A percentile compares a stretch with the other conserved stretches of the same genome.
These are phyloP conservation scores for Arctium lappa DNA, from an alignment of 129 eudicot species.

Conservation along the genomic window DNA sequence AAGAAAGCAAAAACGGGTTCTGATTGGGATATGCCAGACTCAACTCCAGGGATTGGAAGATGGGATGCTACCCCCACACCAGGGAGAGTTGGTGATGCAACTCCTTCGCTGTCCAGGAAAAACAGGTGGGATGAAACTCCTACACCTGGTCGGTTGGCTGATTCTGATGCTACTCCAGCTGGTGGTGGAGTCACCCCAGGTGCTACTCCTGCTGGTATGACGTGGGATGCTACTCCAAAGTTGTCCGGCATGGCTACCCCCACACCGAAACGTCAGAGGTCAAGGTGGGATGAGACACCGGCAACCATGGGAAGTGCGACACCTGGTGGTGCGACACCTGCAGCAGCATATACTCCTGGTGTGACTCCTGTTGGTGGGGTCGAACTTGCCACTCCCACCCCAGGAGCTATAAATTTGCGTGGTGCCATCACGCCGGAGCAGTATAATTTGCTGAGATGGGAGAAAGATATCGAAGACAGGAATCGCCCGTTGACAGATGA, in stretches of 20 bases:
- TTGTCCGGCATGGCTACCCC: conserved; percentile 87
- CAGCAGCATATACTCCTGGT: conserved; percentile 86
- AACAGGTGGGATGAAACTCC: conserved; percentile 99
- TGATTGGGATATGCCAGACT: conserved; percentile 97
- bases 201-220: conserved; percentile 99
- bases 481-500: conserved; percentile 90
- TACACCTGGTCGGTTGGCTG: conserved; percentile 78
- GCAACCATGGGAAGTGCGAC: conserved; percentile 97
- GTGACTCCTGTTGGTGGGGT: conserved; percentile 90
- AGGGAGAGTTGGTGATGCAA: conserved; percentile 85
- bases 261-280: conserved; percentile 87
- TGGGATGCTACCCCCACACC: conserved; percentile 99
- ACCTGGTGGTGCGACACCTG: conserved; percentile 80
- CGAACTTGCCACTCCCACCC: conserved; percentile 96
- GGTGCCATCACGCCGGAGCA: conserved; percentile 92
- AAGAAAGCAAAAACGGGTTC: conserved; percentile 73
- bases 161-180: conserved; percentile 89
- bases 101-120: conserved; percentile 72
- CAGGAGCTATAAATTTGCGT: conserved; percentile 60
- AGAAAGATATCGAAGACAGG: conserved; percentile 94
- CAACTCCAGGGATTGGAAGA: conserved; percentile 94
- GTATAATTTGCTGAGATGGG: conserved; percentile 85
- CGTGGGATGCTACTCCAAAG: conserved; percentile 98
- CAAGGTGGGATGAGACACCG: conserved; percentile 99
- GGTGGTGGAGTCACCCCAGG: conserved; percentile 98